Conservation (phyloP, 2,329 filamentous ascomycete species). For the Aspergillus persii region DNA sequence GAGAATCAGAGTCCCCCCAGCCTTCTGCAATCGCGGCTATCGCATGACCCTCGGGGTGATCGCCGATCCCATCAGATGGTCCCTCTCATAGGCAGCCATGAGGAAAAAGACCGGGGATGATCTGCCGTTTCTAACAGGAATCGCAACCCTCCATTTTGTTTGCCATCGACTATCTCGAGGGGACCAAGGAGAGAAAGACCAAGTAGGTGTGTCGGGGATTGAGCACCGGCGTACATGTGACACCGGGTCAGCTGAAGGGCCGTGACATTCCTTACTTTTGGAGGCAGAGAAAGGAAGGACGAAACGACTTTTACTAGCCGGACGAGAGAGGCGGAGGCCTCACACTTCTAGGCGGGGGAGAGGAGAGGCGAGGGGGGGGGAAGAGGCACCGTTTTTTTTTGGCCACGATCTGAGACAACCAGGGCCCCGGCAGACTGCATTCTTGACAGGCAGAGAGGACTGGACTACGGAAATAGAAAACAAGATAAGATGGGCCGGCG, state of each 20-base stretch:
- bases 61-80: background rate
- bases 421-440: background rate
- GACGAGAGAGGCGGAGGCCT: background rate
- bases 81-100: background rate
- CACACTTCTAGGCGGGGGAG: background rate
- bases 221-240: background rate
- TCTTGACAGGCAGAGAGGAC: background rate
- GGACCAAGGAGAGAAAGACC: background rate
- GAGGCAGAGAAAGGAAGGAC: background rate
- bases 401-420: background rate
- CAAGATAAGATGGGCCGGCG: background rate
- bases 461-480: background rate
- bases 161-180: background rate
- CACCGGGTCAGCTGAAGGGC: slow-evolving; percentile 2
- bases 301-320: background rate
- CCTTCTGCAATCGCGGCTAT: background rate
- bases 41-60: background rate
- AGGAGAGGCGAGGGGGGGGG: background rate
- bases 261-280: background rate
- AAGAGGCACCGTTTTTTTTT: background rate
- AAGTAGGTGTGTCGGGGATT: background rate
- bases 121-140: background rate
- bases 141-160: background rate
- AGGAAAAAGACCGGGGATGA: background rate
- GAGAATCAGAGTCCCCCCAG: background rate